phyloP scores from a whole-genome alignment of 2,329 filamentous ascomycete species.

The Paraphoma chrysanthemicola region DNA sequence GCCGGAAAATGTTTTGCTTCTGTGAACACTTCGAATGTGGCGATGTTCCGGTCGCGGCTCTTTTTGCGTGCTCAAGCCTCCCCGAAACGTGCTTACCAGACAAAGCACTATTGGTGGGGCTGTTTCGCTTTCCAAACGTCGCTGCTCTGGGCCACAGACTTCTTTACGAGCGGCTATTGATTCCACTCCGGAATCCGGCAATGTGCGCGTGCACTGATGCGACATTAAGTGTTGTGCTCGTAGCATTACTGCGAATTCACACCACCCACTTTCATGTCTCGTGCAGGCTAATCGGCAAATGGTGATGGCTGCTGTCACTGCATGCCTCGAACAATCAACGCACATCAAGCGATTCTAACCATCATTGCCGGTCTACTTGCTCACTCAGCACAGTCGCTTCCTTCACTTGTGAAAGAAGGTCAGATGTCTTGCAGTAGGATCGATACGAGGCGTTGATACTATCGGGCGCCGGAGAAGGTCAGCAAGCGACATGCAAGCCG shows the following conservation, averaged over 20 bases:
- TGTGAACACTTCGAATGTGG: background rate
- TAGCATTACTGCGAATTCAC: background rate
- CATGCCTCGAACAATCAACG: background rate
- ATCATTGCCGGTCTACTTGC: background rate
- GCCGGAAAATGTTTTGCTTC: background rate
- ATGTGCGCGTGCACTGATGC: background rate
- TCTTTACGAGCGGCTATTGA: background rate
- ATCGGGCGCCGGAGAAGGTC: background rate
- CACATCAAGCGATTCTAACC: no score
- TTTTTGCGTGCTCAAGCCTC: conserved; percentile 7
- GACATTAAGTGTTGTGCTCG: background rate
- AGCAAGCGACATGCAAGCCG: background rate
- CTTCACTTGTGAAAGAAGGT: background rate
- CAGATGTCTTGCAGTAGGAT: background rate
- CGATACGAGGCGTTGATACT: background rate
- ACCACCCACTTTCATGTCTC: background rate
- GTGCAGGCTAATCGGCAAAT: background rate
- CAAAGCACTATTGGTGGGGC: background rate
- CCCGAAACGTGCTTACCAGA: background rate
- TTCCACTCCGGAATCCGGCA: background rate
- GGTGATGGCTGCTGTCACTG: background rate
- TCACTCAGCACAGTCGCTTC: background rate
- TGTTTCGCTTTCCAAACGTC: background rate
- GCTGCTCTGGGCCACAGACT: background rate
- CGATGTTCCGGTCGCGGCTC: background rate